These are phyloP conservation scores for Sequoiadendron giganteum DNA, from an alignment of 75 land plant species.

Conservation along the genomic window DNA sequence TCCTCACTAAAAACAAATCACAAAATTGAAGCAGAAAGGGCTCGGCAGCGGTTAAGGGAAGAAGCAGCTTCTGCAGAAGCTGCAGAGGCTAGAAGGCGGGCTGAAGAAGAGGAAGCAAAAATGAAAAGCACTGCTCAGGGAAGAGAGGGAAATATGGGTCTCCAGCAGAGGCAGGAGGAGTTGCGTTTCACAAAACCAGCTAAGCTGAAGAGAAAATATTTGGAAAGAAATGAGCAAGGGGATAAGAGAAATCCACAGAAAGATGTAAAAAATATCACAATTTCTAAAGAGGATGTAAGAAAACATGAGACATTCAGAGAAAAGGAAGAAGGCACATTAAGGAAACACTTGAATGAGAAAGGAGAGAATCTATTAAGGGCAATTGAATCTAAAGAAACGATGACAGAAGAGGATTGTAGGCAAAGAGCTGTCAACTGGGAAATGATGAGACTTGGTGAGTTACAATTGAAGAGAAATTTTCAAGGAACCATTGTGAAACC, in stretches of 20 bases:
- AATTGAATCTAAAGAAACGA: slow-evolving; percentile 1
- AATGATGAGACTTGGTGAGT: slow-evolving; percentile 1
- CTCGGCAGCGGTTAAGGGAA: slow-evolving; percentile 8
- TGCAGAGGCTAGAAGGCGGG: slow-evolving; percentile 9
- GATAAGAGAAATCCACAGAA: background rate
- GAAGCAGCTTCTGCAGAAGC: slow-evolving; percentile 12
- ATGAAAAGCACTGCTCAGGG: background rate
- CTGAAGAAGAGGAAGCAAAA: slow-evolving; percentile 8
- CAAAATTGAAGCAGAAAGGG: slow-evolving; percentile 5
- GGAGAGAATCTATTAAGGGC: background rate
- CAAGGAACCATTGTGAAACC: background rate
- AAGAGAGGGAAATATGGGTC: background rate
- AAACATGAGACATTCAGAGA: background rate
- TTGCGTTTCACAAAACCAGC: background rate
- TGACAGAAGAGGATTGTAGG: background rate
- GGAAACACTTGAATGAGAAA: background rate
- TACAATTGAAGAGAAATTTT: background rate
- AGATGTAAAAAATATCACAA: background rate
- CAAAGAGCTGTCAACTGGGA: background rate
- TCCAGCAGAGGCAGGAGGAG: background rate
- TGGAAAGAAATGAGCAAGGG: slow-evolving; percentile 7
- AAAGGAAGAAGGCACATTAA: slow-evolving; percentile 3
- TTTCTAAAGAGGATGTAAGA: background rate
- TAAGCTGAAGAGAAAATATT: slow-evolving; percentile 8
- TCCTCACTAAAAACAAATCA: background rate